Evolutionary conservation across 2,329 filamentous ascomycete species (phyloP).

Genomic region (Chaetoscypha palmicola): DNA sequence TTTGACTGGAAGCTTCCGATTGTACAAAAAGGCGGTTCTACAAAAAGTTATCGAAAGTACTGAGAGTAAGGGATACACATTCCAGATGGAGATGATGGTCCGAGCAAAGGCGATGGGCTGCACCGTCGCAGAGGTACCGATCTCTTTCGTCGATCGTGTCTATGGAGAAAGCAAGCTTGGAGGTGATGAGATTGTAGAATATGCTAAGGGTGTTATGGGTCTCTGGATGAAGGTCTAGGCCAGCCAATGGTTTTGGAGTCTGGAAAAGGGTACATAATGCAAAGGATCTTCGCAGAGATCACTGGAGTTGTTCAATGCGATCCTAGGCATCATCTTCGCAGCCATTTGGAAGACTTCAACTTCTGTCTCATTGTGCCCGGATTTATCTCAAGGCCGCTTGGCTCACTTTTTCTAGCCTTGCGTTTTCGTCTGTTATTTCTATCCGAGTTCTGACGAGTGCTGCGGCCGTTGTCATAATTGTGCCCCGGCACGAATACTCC

Average conservation of each 20-base stretch:
- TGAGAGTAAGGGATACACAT: conserved; percentile 94
- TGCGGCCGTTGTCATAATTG: too few species aligned
- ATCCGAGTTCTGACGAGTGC: too few species aligned
- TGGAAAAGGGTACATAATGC: conserved; percentile 1
- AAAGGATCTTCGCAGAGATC: not conserved
- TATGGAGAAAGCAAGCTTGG: conserved; percentile 96
- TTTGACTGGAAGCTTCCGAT: conserved; percentile 77
- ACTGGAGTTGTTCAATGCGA: not conserved
- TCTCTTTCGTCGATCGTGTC: conserved; percentile 89
- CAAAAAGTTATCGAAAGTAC: conserved; percentile 86
- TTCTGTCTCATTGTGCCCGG: not conserved
- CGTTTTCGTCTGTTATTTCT: too few species aligned
- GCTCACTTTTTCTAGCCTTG: not conserved
- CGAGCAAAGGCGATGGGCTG: conserved; percentile 93
- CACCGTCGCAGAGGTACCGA: conserved; percentile 90
- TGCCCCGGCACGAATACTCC: too few species aligned
- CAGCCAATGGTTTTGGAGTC: not conserved
- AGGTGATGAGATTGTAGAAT: conserved; percentile 92
- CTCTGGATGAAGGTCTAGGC: conserved; percentile 68
- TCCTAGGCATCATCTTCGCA: not conserved
- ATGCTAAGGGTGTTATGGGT: conserved; percentile 75
- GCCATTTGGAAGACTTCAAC: not conserved
- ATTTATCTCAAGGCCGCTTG: not conserved
- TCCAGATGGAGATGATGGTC: conserved; percentile 99
- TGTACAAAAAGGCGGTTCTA: conserved; percentile 88